phyloP scores from a whole-genome alignment of 352 stramenopile genomes.

The Thalassiosira hispida region DNA sequence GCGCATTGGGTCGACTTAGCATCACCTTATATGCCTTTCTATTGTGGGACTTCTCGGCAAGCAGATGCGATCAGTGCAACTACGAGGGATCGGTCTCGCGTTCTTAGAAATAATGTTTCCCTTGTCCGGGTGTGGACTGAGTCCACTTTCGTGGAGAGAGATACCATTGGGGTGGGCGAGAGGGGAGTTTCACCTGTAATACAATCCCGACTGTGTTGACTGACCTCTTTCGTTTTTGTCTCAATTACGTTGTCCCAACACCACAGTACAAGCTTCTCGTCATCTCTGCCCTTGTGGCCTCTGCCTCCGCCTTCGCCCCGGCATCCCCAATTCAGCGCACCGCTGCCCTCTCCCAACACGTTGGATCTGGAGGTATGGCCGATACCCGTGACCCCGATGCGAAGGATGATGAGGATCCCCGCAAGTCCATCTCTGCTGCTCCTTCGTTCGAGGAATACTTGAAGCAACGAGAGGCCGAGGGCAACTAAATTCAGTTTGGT shows the following conservation, averaged over 20 bases:
- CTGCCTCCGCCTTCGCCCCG: slow-evolving; percentile 62
- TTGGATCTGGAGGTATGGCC: slow-evolving; percentile 68
- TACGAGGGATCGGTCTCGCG: too few species aligned
- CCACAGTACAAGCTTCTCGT: slow-evolving; percentile 50
- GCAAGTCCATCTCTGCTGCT: slow-evolving; percentile 73
- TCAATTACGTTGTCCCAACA: not conserved
- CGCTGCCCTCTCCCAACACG: slow-evolving; percentile 52
- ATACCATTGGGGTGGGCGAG: too few species aligned
- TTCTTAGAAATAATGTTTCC: too few species aligned
- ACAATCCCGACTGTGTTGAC: too few species aligned
- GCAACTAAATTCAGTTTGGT: slow-evolving; percentile 16
- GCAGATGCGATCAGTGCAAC: too few species aligned
- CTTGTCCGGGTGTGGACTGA: too few species aligned
- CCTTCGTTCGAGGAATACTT: slow-evolving; percentile 83
- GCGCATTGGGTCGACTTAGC: too few species aligned
- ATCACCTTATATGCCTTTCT: too few species aligned
- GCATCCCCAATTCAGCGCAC: slow-evolving; percentile 31
- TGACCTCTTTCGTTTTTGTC: not conserved
- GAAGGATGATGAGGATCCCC: slow-evolving; percentile 65
- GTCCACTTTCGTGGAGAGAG: too few species aligned
- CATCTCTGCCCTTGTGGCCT: slow-evolving; percentile 58
- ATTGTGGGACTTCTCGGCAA: too few species aligned
- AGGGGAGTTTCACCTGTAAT: not conserved
- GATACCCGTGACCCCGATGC: slow-evolving; percentile 75
- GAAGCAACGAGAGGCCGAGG: slow-evolving; percentile 58